Evolutionary conservation across 768 basidiomycete species (phyloP), one percentile per base, ranked within the genome.

Genomic region (Paxillus involutus): DNA sequence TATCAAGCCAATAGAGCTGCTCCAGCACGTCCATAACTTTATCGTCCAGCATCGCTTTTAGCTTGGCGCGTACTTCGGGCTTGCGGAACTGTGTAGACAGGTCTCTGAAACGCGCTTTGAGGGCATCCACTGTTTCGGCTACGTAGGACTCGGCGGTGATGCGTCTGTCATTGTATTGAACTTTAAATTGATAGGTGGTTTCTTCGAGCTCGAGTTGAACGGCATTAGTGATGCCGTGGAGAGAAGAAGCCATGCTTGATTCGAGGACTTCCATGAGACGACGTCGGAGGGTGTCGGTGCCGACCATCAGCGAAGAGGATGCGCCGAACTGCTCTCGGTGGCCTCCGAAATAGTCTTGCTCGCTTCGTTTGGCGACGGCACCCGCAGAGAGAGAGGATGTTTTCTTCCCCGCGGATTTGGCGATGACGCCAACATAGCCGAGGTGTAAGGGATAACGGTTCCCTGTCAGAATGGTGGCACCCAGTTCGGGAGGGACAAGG

Each of bases 121-220:
- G 83, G 6, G 82, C 77, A 65, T 99, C 97, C 72, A 98, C 88
- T 2, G 95, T 94, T 73, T 98, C 97, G 7, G 97, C 95, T 45
- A 99, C 92, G 68, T 99, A 99, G 2, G 93, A 94, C 70, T 99
- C 97, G 11, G 97, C 87, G 1, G 91, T 89, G 55, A 98, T 91
- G 21, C 92, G 83, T 21, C 93, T 86, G 73, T 99, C 97, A 66
- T 99, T 99, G 75, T 92, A 93, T 69, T 95, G 89, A 2, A 99
- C 97, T 73, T 99, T 99, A 83, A 99, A 99, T 71, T 98, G 97
- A 70, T 99, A 99, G 12, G 87, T 88, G 3, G 97, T 87, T 64
- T 98, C 97, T 71, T 99, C 97, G 9, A 99, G 79, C 69, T 99
- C 97, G 37, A 98, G 83, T 63, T 97, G 94, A 10, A 98, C 97